Evolutionary conservation across 164 flowering plant genomes (phyloP), one percentile per base, ranked within the genome.

Genomic region (Vitis vinifera): DNA sequence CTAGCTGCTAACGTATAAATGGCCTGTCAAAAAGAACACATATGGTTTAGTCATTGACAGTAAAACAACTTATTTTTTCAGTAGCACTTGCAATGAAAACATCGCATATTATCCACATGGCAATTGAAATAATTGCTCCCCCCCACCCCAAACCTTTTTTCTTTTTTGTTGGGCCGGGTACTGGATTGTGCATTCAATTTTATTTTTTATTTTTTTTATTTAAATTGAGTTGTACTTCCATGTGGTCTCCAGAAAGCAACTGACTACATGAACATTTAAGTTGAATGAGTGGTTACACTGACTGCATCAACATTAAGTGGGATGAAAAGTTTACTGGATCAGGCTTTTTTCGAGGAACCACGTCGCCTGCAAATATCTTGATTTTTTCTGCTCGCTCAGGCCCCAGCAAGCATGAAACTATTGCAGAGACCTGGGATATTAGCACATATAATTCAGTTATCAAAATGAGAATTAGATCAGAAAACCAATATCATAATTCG

Each of bases 261-360:
- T 37, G 44, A 37, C 44, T 37, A 37, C 44, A 37, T 37, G 44
- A 37, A 37, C 44, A 37, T 37, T 37, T 37, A 37, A 37, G 44
- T 37, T 37, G 44, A 37, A 37, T 3, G 44, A 37, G 4, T 23
- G 27, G 27, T 37, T 37, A 37, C 44, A 37, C 31, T 9, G n/a
- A 48, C 65, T 47, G 17, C 59, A 44, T 51, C 52, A 61, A 48
- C 17, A 50, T 12, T 30, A n/a, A 68, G 60, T 55, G 55, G 50
- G 47, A 67, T 13, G 10, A 12, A 69, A 61, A 63, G 10, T 44
- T 76, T 84, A 93, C 98, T 29, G 98, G 98, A 81, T 94, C 98
- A 50, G 97, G 98, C 78, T 94, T 94, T 77, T 94, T 94, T 50
- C 86, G 89, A 48, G 96, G 96, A 81, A 93, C 97, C 60, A 95